Evolutionary conservation across 2,329 filamentous ascomycete species (phyloP).

Genomic region (Elsinoe australis): DNA sequence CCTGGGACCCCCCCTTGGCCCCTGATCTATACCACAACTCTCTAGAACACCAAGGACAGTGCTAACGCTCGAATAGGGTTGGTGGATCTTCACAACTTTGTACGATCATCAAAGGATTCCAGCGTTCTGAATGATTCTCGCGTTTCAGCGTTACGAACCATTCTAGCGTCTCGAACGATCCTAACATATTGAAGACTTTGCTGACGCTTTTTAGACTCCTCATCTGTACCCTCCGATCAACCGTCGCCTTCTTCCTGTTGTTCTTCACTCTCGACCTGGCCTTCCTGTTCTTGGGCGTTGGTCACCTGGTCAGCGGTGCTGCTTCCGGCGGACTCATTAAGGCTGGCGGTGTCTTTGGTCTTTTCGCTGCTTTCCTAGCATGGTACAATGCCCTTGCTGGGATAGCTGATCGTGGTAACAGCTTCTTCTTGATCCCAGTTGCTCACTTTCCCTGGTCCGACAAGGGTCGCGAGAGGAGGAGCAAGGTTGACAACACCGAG

Average conservation of each 20-base stretch:
- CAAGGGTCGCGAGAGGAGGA: constrained; percentile 56
- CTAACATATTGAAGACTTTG: too few species aligned
- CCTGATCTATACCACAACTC: neutral
- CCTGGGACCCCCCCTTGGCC: constrained; percentile 15
- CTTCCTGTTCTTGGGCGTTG: constrained; percentile 51
- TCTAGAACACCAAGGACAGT: neutral
- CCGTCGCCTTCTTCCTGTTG: constrained; percentile 50
- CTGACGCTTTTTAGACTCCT: too few species aligned
- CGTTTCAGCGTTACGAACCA: too few species aligned
- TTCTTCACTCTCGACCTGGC: constrained; percentile 53
- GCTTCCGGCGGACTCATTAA: constrained; percentile 41
- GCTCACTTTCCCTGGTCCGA: constrained; percentile 93
- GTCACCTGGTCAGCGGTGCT: constrained; percentile 42
- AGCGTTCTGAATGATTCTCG: too few species aligned
- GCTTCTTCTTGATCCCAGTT: constrained; percentile 89
- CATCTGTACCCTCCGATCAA: constrained; percentile 49
- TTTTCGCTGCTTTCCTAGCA: constrained; percentile 46
- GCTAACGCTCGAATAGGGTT: constrained; percentile 31
- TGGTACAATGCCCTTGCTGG: constrained; percentile 51
- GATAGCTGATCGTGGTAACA: constrained; percentile 49
- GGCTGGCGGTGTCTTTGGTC: constrained; percentile 46
- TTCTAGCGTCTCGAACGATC: too few species aligned
- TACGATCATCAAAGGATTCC: too few species aligned
- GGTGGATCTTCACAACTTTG: constrained; percentile 58
- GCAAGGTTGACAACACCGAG: constrained; percentile 38